Base-by-base conservation (phyloP, 306 rosid species). In the Mimosa pudica region DNA sequence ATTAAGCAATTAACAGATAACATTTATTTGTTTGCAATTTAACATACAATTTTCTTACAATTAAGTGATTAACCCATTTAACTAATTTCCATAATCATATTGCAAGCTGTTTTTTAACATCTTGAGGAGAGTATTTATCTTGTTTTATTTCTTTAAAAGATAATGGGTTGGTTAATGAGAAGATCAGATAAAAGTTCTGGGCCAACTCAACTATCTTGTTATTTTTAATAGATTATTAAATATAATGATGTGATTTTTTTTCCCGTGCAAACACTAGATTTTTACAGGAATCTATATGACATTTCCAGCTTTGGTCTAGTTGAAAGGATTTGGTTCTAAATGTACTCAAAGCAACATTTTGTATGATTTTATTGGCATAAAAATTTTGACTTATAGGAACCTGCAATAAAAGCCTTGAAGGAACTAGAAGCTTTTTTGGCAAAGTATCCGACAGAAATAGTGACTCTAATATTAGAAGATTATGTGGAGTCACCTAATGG, bases 391-490 rank as follows among this genome's bases (percentile, higher is more conserved):
- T 83, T 51, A 51, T 3, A 48, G 89, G 81, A 71, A 57, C 87
- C 83, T n/a, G 87, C 89, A 5, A 77, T 86, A 62, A 62, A 83
- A 6, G 73, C 74, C 16, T 81, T 86, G 17, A 86, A 86, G 83
- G 85, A 86, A 70, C 77, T 83, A 35, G 83, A 78, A 45, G 44
- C 13, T 1, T 86, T 86, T 55, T 38, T 86, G 81, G 61, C 82
- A 42, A 62, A 54, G 73, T 80, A 83, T 65, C 87, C 87, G 74
- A 64, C 79, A 77, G 87, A 86, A 70, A 86, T 81, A 55, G 80
- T 86, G 67, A 86, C 87, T 42, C 55, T 86, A n/a, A 83, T 86
- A 69, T 75, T 86, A 64, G 89, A 86, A 83, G 89, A 86, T 54
- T 73, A 86, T 70, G 87, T 86, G 47, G 79, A 74, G 38, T 47